These are phyloP conservation scores for Mycena haematopus DNA, from an alignment of 768 basidiomycete species.

Conservation along the genomic window DNA sequence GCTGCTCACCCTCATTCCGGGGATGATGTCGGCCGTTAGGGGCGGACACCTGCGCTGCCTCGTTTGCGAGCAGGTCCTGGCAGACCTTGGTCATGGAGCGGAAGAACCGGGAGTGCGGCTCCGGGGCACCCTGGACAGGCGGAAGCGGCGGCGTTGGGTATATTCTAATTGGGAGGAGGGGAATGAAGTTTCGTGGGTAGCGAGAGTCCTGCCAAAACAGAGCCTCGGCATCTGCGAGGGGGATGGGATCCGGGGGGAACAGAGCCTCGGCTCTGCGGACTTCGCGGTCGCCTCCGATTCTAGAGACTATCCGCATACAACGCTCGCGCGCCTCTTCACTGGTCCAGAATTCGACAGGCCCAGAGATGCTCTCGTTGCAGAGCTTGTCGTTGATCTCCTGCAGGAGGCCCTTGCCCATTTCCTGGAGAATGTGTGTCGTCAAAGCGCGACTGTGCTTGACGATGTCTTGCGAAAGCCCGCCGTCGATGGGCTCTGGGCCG, in stretches of 20 bases:
- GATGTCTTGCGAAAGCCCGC: slow-evolving; percentile 44
- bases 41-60: slow-evolving; percentile 30
- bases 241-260: slow-evolving; percentile 41
- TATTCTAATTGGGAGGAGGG: slow-evolving; percentile 63
- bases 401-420: slow-evolving; percentile 69
- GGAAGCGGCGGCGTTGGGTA: slow-evolving; percentile 41
- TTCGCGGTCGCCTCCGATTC: slow-evolving; percentile 80
- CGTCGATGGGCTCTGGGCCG: slow-evolving; percentile 19
- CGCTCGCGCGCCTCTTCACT: slow-evolving; percentile 78
- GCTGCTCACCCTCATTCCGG: not conserved
- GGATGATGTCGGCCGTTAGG: slow-evolving; percentile 2
- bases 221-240: slow-evolving; percentile 42
- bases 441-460: slow-evolving; percentile 75
- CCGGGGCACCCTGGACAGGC: slow-evolving; percentile 14
- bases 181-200: slow-evolving; percentile 56
- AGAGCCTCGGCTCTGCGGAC: slow-evolving; percentile 67
- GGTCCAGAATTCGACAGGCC: slow-evolving; percentile 74
- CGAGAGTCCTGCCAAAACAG: slow-evolving; percentile 74
- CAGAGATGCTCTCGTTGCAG: not conserved
- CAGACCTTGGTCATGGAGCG: slow-evolving; percentile 58
- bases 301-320: slow-evolving; percentile 76
- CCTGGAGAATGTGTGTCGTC: slow-evolving; percentile 73
- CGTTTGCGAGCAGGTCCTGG: slow-evolving; percentile 56
- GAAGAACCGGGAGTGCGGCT: slow-evolving; percentile 47
- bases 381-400: slow-evolving; percentile 67